Conservation (phyloP, 306 rosid genomes). For the Acacia confusa region DNA sequence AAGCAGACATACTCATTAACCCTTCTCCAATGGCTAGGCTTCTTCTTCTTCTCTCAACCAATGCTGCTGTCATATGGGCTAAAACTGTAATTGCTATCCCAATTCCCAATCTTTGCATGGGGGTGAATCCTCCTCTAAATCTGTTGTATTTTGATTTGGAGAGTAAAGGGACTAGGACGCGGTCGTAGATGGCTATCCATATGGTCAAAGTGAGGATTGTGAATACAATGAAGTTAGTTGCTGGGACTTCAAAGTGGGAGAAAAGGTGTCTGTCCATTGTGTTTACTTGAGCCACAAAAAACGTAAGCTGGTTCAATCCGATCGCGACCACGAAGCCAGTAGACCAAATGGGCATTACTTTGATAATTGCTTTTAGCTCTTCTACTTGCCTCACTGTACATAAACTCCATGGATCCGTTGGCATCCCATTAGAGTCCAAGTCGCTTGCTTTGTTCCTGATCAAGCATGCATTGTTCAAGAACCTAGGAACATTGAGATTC, state of each 20-base stretch:
- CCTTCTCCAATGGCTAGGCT: slow-evolving; percentile 53
- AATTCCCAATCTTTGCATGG: slow-evolving; percentile 57
- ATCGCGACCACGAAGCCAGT: slow-evolving; percentile 46
- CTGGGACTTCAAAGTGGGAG: slow-evolving; percentile 42
- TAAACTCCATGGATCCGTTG: slow-evolving; percentile 58
- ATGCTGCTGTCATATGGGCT: slow-evolving; percentile 44
- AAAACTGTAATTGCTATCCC: slow-evolving; percentile 53
- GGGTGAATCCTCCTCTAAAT: slow-evolving; percentile 30
- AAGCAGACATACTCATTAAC: slow-evolving; percentile 59
- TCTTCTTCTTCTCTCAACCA: slow-evolving; percentile 57
- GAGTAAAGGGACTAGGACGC: slow-evolving; percentile 45
- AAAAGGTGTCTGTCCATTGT: slow-evolving; percentile 57
- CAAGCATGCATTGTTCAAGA: slow-evolving; percentile 82
- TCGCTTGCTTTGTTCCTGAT: slow-evolving; percentile 48
- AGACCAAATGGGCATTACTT: slow-evolving; percentile 82
- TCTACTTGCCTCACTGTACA: slow-evolving; percentile 82
- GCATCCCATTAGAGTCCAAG: slow-evolving; percentile 45
- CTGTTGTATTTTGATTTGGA: slow-evolving; percentile 37
- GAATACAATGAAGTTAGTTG: slow-evolving; percentile 55
- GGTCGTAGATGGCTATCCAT: slow-evolving; percentile 67
- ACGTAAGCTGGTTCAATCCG: slow-evolving; percentile 43
- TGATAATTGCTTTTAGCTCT: slow-evolving; percentile 68
- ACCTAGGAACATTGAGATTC: slow-evolving; percentile 40
- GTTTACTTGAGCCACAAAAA: slow-evolving; percentile 57
- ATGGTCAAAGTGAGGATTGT: slow-evolving; percentile 49